Percentiles rank a stretch among this genome's conserved stretches.
Conservation (phyloP, 306 rosid species). For the Prunus padus region DNA sequence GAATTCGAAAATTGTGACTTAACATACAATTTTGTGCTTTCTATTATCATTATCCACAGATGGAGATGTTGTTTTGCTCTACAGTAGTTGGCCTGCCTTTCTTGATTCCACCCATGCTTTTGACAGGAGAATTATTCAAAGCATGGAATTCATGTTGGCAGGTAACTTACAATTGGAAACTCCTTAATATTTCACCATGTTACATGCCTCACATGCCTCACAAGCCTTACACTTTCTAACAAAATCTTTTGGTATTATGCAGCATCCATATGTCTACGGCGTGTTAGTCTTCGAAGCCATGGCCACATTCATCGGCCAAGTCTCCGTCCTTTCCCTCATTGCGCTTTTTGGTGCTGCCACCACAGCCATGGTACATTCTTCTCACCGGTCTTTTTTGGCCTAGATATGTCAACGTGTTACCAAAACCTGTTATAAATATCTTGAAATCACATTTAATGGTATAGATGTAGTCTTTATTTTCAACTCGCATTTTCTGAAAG, state of each 20-base stretch:
- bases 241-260: slow-evolving; percentile 30
- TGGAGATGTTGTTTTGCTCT: slow-evolving; percentile 97
- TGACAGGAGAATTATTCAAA: slow-evolving; percentile 86
- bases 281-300: slow-evolving; percentile 88
- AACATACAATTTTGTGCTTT: slow-evolving; percentile 11
- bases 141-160: slow-evolving; percentile 94
- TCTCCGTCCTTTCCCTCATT: slow-evolving; percentile 91
- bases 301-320: slow-evolving; percentile 92
- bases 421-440: slow-evolving; percentile 3
- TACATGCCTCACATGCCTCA: not conserved
- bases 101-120: slow-evolving; percentile 93
- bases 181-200: slow-evolving; percentile 1
- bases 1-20: slow-evolving; percentile 19
- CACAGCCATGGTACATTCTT: slow-evolving; percentile 78
- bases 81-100: slow-evolving; percentile 91
- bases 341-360: slow-evolving; percentile 95
- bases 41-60: slow-evolving; percentile 41
- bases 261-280: slow-evolving; percentile 92
- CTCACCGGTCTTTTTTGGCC: slow-evolving; percentile 22
- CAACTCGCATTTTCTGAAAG: not conserved
- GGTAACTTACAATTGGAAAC: slow-evolving; percentile 39
- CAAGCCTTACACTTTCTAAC: not conserved
- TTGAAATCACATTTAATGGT: not conserved
- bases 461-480: not conserved
- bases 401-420: slow-evolving; percentile 9